Conservation (phyloP, 805 yeast genomes). For the Ogataea chonburiensis region DNA sequence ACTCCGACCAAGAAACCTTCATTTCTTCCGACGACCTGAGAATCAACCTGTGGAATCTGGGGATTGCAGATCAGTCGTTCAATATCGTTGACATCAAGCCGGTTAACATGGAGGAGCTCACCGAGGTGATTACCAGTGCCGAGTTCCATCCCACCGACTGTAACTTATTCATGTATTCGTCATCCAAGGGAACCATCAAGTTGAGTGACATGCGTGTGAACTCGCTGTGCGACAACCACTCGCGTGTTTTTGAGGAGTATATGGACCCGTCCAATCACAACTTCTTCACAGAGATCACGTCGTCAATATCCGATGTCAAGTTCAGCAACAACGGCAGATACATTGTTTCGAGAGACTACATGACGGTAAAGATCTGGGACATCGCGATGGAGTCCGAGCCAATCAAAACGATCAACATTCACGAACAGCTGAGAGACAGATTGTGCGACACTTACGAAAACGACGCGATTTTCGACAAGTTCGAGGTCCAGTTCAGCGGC, state of each 20-base stretch:
- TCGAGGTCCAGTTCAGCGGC: conserved; percentile 93
- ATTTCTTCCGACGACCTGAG: conserved; percentile 91
- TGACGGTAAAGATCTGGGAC: conserved; percentile 98
- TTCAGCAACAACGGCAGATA: conserved; percentile 91
- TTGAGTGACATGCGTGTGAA: conserved; percentile 95
- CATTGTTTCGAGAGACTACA: conserved; percentile 94
- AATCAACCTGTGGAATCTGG: conserved; percentile 92
- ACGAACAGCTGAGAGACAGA: conserved; percentile 89
- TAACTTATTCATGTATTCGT: conserved; percentile 91
- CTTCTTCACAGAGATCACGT: conserved; percentile 95
- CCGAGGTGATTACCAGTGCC: conserved; percentile 95
- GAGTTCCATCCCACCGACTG: conserved; percentile 94
- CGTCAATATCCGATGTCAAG: conserved; percentile 89
- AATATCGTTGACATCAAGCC: conserved; percentile 98
- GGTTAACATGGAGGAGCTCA: conserved; percentile 96
- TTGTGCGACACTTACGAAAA: conserved; percentile 97
- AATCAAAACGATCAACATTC: conserved; percentile 89
- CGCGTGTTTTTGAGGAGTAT: conserved; percentile 87
- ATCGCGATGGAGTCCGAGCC: conserved; percentile 96
- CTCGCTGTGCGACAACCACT: conserved; percentile 88
- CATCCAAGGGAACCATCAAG: conserved; percentile 93
- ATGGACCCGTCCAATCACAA: conserved; percentile 90
- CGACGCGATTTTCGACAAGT: conserved; percentile 97
- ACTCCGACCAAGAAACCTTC: conserved; percentile 94
- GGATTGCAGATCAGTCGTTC: conserved; percentile 91